Percentiles rank a stretch among this genome's conserved stretches.
These are phyloP conservation scores for Hygrocybe punicea DNA, from an alignment of 768 basidiomycete species.

Conservation along the genomic window DNA sequence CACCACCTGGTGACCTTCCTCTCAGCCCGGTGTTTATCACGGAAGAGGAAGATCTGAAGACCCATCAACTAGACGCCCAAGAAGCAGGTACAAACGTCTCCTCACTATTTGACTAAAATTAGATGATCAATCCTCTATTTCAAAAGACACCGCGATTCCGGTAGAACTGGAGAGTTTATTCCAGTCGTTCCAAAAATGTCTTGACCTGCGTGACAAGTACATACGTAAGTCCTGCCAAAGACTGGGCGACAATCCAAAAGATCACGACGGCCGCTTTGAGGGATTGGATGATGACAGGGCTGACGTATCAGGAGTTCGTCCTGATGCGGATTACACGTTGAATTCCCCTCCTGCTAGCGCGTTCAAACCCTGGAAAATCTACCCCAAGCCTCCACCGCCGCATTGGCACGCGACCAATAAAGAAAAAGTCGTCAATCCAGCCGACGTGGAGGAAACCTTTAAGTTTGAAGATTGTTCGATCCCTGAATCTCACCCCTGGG, in stretches of 20 bases:
- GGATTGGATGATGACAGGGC: slow-evolving; percentile 62
- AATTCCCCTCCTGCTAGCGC: slow-evolving; percentile 27
- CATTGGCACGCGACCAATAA: slow-evolving; percentile 64
- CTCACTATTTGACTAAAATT: not conserved
- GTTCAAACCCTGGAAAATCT: slow-evolving; percentile 76
- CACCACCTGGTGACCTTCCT: slow-evolving; percentile 12
- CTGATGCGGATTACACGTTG: slow-evolving; percentile 47
- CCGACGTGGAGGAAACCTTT: slow-evolving; percentile 50
- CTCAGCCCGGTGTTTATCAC: slow-evolving; percentile 16
- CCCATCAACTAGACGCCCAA: slow-evolving; percentile 16
- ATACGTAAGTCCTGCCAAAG: slow-evolving; percentile 83
- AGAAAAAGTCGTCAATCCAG: slow-evolving; percentile 44
- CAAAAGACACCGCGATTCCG: slow-evolving; percentile 14
- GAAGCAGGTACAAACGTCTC: slow-evolving; percentile 7
- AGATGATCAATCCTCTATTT: not conserved
- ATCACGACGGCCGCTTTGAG: slow-evolving; percentile 77
- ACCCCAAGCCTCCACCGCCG: slow-evolving; percentile 89
- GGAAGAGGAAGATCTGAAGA: slow-evolving; percentile 32
- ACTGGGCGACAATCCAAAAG: slow-evolving; percentile 90
- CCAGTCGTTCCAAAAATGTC: slow-evolving; percentile 74
- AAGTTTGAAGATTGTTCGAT: slow-evolving; percentile 69
- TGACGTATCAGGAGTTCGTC: slow-evolving; percentile 64
- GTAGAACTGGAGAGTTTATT: slow-evolving; percentile 44
- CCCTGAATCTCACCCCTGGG: slow-evolving; percentile 61
- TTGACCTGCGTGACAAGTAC: slow-evolving; percentile 94